Evolutionary conservation across 1,284 basidiomycete genomes (phyloP).

Genomic region (Trametes sp.): DNA sequence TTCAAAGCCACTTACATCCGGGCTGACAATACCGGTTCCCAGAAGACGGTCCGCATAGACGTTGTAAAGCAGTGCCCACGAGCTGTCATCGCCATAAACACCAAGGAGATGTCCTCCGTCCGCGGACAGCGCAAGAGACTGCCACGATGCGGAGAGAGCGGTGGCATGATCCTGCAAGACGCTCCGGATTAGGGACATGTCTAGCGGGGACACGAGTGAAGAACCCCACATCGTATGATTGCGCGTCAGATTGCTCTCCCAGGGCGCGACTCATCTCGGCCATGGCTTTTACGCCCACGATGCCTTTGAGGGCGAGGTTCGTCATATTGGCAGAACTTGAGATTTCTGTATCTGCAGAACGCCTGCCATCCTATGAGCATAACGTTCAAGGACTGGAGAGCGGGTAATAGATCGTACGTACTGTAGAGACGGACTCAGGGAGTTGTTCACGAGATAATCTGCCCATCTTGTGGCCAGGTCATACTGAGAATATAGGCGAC

Average conservation of each 20-base stretch:
- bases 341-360: slow-evolving; percentile 61
- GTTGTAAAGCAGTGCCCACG: slow-evolving; percentile 71
- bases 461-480: slow-evolving; percentile 71
- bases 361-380: slow-evolving; percentile 40
- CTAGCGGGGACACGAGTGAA: background rate
- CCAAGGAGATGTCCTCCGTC: slow-evolving; percentile 43
- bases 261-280: slow-evolving; percentile 57
- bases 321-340: slow-evolving; percentile 66
- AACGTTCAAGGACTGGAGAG: too few species aligned
- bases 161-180: slow-evolving; percentile 22
- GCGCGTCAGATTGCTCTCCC: slow-evolving; percentile 51
- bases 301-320: slow-evolving; percentile 77
- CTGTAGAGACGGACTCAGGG: slow-evolving; percentile 60
- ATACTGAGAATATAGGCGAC: slow-evolving; percentile 43
- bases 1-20: slow-evolving; percentile 22
- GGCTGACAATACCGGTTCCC: slow-evolving; percentile 25
- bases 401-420: slow-evolving; percentile 37
- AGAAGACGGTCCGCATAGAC: slow-evolving; percentile 68
- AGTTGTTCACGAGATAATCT: slow-evolving; percentile 66
- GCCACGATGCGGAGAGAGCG: slow-evolving; percentile 33
- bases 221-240: slow-evolving; percentile 55
- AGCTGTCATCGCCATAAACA: slow-evolving; percentile 52
- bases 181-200: too few species aligned
- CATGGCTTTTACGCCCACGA: slow-evolving; percentile 73
- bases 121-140: slow-evolving; percentile 45